Percentiles rank a stretch among this genome's conserved stretches.
These are phyloP conservation scores for Phytophthora chlamydospora DNA, from an alignment of 352 stramenopile species.

Conservation along the genomic window DNA sequence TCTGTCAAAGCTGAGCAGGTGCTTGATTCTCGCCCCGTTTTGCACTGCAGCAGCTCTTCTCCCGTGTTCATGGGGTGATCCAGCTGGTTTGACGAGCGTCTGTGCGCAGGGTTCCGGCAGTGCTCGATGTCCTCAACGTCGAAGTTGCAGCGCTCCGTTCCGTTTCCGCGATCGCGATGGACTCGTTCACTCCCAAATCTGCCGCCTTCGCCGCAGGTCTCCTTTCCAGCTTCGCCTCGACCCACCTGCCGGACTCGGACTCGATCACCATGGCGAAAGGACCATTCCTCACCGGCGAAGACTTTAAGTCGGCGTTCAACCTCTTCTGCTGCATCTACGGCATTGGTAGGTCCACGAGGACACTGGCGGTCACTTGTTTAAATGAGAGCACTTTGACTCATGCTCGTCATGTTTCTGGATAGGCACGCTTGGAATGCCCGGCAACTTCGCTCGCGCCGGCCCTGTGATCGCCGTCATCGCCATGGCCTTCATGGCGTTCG, in stretches of 20 bases:
- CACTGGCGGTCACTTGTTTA: too few relatives aligned
- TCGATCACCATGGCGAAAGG: slow-evolving; percentile 29
- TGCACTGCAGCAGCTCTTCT: slow-evolving; percentile 20
- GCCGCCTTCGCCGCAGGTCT: slow-evolving; percentile 25
- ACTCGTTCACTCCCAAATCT: slow-evolving; percentile 25
- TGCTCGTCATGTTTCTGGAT: too few relatives aligned
- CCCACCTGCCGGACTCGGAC: slow-evolving; percentile 13
- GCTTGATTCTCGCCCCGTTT: too few relatives aligned
- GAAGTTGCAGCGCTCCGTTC: slow-evolving; percentile 23
- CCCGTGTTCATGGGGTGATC: slow-evolving; percentile 15
- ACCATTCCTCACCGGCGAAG: slow-evolving; percentile 57
- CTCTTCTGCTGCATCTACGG: slow-evolving; percentile 75
- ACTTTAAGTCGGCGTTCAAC: slow-evolving; percentile 63
- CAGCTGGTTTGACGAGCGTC: slow-evolving; percentile 31
- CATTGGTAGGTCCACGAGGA: too few relatives aligned
- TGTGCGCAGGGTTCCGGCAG: slow-evolving; percentile 13
- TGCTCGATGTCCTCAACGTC: slow-evolving; percentile 19
- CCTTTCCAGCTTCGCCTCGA: background rate
- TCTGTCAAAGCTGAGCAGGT: background rate
- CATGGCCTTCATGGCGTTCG: slow-evolving; percentile 69
- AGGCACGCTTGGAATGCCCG: slow-evolving; percentile 73
- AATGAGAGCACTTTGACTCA: too few relatives aligned
- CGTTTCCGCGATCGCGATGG: slow-evolving; percentile 2
- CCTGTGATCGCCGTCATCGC: slow-evolving; percentile 51
- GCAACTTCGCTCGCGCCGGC: slow-evolving; percentile 70